These are phyloP conservation scores for Fusarium chuoi DNA, from an alignment of 2,329 filamentous ascomycete genomes.

Conservation along the genomic window DNA sequence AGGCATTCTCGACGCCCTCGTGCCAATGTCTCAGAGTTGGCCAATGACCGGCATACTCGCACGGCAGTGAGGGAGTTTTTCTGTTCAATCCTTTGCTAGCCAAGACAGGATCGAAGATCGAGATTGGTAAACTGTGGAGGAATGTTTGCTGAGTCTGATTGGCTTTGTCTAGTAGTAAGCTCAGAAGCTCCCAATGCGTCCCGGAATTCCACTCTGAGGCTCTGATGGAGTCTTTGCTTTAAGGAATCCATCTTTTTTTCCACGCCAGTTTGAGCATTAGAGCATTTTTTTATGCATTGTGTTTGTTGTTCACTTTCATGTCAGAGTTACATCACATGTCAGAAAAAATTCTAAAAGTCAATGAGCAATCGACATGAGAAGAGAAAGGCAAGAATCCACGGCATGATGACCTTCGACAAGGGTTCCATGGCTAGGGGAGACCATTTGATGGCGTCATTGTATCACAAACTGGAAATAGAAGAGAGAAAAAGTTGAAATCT, in stretches of 20 bases:
- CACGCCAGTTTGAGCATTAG: not conserved
- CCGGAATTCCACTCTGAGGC: slow-evolving; percentile 23
- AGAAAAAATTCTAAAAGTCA: not conserved
- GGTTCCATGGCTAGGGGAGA: not conserved
- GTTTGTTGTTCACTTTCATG: not conserved
- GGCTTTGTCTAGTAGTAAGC: slow-evolving; percentile 34
- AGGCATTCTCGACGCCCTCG: slow-evolving; percentile 8
- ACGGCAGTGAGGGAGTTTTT: slow-evolving; percentile 28
- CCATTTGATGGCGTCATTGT: slow-evolving; percentile 36
- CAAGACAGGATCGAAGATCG: slow-evolving; percentile 33
- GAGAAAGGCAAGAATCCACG: not conserved
- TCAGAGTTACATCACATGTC: slow-evolving; percentile 18
- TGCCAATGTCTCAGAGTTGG: slow-evolving; percentile 26
- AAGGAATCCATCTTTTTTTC: slow-evolving; percentile 12
- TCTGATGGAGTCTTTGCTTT: slow-evolving; percentile 20
- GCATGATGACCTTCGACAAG: not conserved
- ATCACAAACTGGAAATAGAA: slow-evolving; percentile 10
- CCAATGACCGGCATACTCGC: slow-evolving; percentile 14
- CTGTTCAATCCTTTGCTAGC: slow-evolving; percentile 11
- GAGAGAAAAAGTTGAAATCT: not conserved
- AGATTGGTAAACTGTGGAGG: slow-evolving; percentile 40
- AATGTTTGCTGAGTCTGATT: slow-evolving; percentile 30
- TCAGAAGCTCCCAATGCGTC: slow-evolving; percentile 29
- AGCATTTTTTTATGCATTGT: not conserved
- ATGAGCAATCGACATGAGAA: not conserved